Base-by-base conservation (phyloP, 2,329 filamentous ascomycete species). In the Curvularia sp. region DNA sequence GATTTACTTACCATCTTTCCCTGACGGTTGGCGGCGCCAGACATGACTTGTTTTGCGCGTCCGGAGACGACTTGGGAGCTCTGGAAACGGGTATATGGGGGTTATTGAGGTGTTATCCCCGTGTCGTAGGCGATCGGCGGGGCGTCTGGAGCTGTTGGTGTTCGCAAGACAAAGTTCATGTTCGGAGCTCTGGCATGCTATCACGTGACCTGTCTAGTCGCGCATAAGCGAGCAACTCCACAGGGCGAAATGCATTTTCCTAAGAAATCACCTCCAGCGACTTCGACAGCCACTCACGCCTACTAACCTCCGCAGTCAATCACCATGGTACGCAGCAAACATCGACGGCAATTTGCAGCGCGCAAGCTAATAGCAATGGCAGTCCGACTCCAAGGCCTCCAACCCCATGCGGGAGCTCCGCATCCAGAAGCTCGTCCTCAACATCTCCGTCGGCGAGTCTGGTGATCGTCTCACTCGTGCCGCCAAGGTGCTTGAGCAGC, bases 331-430 rank as follows among this genome's bases (percentile, higher is more conserved):
- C 50, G 70, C 64, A 62, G 36, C 28, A 39, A 46, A 42, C 5
- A 19, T 8, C 34, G 45, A 53, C 51, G 41, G 39, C 27, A 51
- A 39, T 34, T 49, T 52, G 42, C 55, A 25, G 60, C 50, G 60
- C 55, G 34, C 46, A 51, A 55, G 64, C 72, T 76, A 65, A 76
- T 61, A 55, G 21, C 49, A 36, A 59, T 52, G 49, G 19, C 67
- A 77, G 74, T 74, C 73, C 72, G 75, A 77, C 66, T 71, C 68
- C 78, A 97, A 98, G 88, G 82, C 86, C 81, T 85, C 87, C 82
- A 99, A 99, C 89, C 94, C 95, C 86, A 99, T 99, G 95, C 92
- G 93, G 87, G 94, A 99, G 87, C 92, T 98, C 81, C 92, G 93
- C 87, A 95, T 97, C 85, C 92, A 96, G 86, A 97, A 97, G 88